A percentile compares a stretch with the other conserved stretches of the same genome.
These are phyloP conservation scores for Multifurca ochricompacta DNA, from an alignment of 768 basidiomycete genomes.

Conservation along the genomic window DNA sequence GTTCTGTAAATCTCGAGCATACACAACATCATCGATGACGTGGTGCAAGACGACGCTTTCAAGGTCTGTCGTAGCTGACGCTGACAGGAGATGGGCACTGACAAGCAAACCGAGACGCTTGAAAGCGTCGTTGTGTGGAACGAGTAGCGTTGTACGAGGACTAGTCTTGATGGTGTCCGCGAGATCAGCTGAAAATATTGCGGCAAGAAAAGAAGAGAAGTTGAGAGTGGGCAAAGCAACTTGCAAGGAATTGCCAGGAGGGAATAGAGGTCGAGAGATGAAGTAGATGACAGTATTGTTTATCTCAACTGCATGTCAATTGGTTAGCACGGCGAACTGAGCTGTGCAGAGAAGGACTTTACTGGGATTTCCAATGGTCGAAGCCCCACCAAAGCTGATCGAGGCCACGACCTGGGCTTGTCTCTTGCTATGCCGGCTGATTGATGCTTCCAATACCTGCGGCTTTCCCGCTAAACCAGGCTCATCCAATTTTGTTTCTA, in stretches of 20 bases:
- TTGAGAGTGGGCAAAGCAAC: slow-evolving; percentile 78
- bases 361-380: slow-evolving; percentile 73
- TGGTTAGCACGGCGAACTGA: slow-evolving; percentile 3
- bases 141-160: slow-evolving; percentile 71
- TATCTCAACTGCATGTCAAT: slow-evolving; percentile 46
- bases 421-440: slow-evolving; percentile 45
- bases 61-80: slow-evolving; percentile 72
- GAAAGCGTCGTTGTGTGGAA: slow-evolving; percentile 89
- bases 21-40: slow-evolving; percentile 66
- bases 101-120: slow-evolving; percentile 75
- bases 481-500: slow-evolving; percentile 74
- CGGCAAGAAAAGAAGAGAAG: slow-evolving; percentile 84
- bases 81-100: slow-evolving; percentile 75
- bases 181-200: slow-evolving; percentile 79
- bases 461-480: slow-evolving; percentile 57
- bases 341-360: slow-evolving; percentile 25
- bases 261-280: slow-evolving; percentile 71
- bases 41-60: slow-evolving; percentile 86
- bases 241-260: slow-evolving; percentile 74
- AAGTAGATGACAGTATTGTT: slow-evolving; percentile 86
- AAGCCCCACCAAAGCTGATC: slow-evolving; percentile 78
- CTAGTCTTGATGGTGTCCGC: slow-evolving; percentile 57
- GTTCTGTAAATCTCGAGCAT: slow-evolving; percentile 49
- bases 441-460: slow-evolving; percentile 65
- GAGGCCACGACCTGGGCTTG: slow-evolving; percentile 42